A percentile compares a stretch with the other conserved stretches of the same genome.
phyloP scores from a whole-genome alignment of 495 filamentous ascomycete species.

The Annulohypoxylon maeteangense region DNA sequence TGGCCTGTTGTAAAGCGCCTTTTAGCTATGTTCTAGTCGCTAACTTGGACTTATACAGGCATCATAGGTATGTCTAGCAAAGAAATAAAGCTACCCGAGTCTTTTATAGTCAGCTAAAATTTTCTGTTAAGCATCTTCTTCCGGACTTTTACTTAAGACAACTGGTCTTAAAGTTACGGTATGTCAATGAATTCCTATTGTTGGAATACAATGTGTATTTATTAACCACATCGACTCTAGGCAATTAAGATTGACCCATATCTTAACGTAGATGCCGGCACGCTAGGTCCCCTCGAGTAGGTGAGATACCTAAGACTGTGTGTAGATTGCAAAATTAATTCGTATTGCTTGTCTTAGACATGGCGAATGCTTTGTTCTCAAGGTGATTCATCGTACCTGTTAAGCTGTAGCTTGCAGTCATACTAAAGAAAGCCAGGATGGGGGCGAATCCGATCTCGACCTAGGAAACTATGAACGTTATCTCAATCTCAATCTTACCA shows the following conservation, averaged over 20 bases:
- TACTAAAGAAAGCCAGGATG: conserved; percentile 58
- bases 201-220: background rate
- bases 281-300: conserved; percentile 75
- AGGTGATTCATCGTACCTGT: conserved; percentile 45
- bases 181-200: background rate
- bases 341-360: conserved; percentile 33
- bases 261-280: conserved; percentile 85
- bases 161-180: conserved; percentile 70
- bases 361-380: conserved; percentile 56
- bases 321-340: conserved; percentile 12
- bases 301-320: conserved; percentile 41
- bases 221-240: background rate
- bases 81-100: background rate
- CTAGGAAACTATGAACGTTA: conserved; percentile 94
- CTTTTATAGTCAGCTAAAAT: conserved; percentile 24
- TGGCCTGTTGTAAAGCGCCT: conserved; percentile 50
- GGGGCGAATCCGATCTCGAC: conserved; percentile 89
- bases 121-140: conserved; percentile 44
- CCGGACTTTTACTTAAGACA: conserved; percentile 87
- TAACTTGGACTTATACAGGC: conserved; percentile 19
- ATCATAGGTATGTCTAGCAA: conserved; percentile 27
- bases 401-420: background rate
- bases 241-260: conserved; percentile 82
- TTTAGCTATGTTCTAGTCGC: conserved; percentile 59
- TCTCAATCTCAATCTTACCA: conserved; percentile 69